Evolutionary conservation across 2,329 filamentous ascomycete genomes (phyloP).

Genomic region (Alternaria panax): DNA sequence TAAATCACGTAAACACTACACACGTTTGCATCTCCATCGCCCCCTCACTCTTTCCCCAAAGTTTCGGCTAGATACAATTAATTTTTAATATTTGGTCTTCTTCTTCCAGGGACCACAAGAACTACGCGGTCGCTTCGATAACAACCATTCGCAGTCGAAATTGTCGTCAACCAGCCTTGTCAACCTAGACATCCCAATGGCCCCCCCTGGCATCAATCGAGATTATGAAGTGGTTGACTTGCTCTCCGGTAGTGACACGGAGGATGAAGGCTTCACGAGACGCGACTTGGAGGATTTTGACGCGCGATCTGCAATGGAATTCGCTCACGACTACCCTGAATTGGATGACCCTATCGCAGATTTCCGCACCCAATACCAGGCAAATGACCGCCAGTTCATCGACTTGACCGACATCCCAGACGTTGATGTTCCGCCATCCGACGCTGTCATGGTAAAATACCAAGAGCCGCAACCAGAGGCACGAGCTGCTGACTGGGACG

Average conservation of each 20-base stretch:
- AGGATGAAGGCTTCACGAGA: slow-evolving; percentile 3
- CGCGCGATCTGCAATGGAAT: slow-evolving; percentile 7
- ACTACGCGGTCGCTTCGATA: not conserved
- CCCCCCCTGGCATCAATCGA: slow-evolving; percentile 3
- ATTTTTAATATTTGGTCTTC: slow-evolving; percentile 10
- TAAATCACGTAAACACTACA: slow-evolving; percentile 7
- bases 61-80: slow-evolving; percentile 8
- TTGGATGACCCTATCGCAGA: slow-evolving; percentile 10
- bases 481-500: not conserved
- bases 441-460: not conserved
- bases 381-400: slow-evolving; percentile 18
- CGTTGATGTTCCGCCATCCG: slow-evolving; percentile 30
- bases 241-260: slow-evolving; percentile 32
- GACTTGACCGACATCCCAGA: slow-evolving; percentile 37
- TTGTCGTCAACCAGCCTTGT: slow-evolving; percentile 1
- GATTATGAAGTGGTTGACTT: slow-evolving; percentile 31
- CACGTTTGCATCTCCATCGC: slow-evolving; percentile 9
- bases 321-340: slow-evolving; percentile 7
- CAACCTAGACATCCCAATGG: slow-evolving; percentile 15
- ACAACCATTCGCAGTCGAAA: not conserved
- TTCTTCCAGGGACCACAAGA: not conserved
- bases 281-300: slow-evolving; percentile 12
- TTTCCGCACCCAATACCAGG: not conserved
- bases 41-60: slow-evolving; percentile 5
- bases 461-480: not conserved